Conservation (phyloP, 257 asterid genomes). For the Jaltomata sinuosa region DNA sequence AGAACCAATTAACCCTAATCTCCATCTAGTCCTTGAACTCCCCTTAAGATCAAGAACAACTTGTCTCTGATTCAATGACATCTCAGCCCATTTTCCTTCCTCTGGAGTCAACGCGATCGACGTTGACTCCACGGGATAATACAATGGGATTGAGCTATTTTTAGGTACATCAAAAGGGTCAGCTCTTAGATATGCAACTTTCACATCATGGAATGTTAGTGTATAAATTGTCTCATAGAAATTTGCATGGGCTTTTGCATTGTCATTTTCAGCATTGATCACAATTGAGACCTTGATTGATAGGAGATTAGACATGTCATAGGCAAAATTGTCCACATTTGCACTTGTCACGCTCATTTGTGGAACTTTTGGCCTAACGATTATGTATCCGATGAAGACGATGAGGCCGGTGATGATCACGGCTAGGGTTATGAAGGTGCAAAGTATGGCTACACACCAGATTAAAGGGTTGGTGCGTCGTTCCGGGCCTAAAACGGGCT, state of each 20-base stretch:
- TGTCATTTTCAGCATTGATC: constrained; percentile 51
- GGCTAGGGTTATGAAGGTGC: constrained; percentile 43
- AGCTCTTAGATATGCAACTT: constrained; percentile 32
- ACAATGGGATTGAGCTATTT: constrained; percentile 30
- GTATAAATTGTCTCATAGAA: constrained; percentile 31
- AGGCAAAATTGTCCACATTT: constrained; percentile 44
- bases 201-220: constrained; percentile 38
- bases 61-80: constrained; percentile 15
- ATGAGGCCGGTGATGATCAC: constrained; percentile 56
- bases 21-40: constrained; percentile 56
- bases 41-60: constrained; percentile 43
- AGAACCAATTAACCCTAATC: constrained; percentile 52
- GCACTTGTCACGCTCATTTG: constrained; percentile 35
- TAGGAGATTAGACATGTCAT: constrained; percentile 43
- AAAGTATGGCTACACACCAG: constrained; percentile 60
- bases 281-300: constrained; percentile 37
- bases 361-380: constrained; percentile 59
- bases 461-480: constrained; percentile 52
- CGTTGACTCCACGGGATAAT: constrained; percentile 32
- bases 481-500: constrained; percentile 19
- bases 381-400: constrained; percentile 54
- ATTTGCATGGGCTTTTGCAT: constrained; percentile 36
- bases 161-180: constrained; percentile 33
- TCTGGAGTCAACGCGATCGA: constrained; percentile 47
- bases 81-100: constrained; percentile 29